Evolutionary conservation across 768 basidiomycete genomes (phyloP), one percentile per base, ranked within the genome.

Genomic region (Xerocomellus amylosporus): DNA sequence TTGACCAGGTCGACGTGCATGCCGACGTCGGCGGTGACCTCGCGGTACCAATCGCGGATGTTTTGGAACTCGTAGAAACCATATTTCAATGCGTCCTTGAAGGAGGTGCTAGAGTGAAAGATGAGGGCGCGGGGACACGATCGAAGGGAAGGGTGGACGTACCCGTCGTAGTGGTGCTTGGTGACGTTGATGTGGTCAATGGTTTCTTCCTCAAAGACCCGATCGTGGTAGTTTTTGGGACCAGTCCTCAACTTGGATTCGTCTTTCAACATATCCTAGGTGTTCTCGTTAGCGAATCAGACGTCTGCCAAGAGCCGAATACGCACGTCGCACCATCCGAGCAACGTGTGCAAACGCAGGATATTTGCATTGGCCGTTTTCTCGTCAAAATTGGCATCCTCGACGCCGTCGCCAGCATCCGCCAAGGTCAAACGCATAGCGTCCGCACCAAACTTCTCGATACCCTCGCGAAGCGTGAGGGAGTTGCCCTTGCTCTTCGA

Each of bases 361-460:
- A 99, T 98, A 58, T 92, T 93, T 12, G 97, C 94, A 68, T 98
- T 99, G 17, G 97, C 97, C 6, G 88, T 90, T 76, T 93, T 90
- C 79, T 98, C 96, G 68, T 99, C 97, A 64, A 98, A 99, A 77
- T 99, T 99, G 42, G 96, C 96, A 73, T 99, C 97, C 72, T 97
- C 95, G 62, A 98, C 81, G 47, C 94, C 93, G 69, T 99, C 97
- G 14, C 97, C 97, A 26, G 94, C 93, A 75, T 98, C 96, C 24
- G 97, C 97, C 72, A 99, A 79, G 19, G 86, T 81, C 75, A 99
- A 73, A 51, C 97, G 80, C 64, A 89, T 95, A 31, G 95, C 92
- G 69, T 98, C 97, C 34, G 97, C 94, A 54, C 97, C 97, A 66
- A 96, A 98, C 79, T 98, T 98, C 72, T 86, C 79, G 55, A 96